phyloP scores from a whole-genome alignment of 176 grass and related monocot species.

The Oryza brachyantha region DNA sequence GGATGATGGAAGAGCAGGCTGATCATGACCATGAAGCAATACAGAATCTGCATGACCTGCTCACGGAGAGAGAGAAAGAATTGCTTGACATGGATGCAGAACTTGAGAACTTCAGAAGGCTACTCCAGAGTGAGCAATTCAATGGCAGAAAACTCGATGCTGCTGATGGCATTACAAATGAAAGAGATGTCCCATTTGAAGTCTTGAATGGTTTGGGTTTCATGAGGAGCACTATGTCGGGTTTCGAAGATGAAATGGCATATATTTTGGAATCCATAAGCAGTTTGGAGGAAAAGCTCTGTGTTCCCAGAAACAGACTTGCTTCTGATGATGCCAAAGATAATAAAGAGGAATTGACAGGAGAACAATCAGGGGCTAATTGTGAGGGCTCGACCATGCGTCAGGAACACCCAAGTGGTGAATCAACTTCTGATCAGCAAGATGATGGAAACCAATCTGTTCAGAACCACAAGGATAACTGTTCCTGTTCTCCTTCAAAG shows the following conservation, averaged over 20 bases:
- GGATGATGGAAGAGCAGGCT: slow-evolving; percentile 96
- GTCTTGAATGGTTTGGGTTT: neutral
- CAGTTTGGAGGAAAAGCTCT: slow-evolving; percentile 52
- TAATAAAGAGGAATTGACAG: neutral
- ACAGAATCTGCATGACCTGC: slow-evolving; percentile 71
- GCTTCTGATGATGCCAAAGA: slow-evolving; percentile 23
- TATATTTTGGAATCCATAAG: slow-evolving; percentile 52
- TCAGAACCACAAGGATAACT: slow-evolving; percentile 17
- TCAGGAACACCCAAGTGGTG: neutral
- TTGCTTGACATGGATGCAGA: slow-evolving; percentile 71
- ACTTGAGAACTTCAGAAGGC: slow-evolving; percentile 33
- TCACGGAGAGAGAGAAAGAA: slow-evolving; percentile 93
- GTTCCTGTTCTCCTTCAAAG: slow-evolving; percentile 11
- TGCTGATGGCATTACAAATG: neutral
- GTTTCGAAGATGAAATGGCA: slow-evolving; percentile 52
- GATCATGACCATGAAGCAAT: slow-evolving; percentile 84
- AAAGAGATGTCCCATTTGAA: neutral
- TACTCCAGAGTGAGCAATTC: slow-evolving; percentile 14
- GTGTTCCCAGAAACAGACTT: slow-evolving; percentile 32
- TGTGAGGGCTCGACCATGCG: no score
- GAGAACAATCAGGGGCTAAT: slow-evolving; percentile 25
- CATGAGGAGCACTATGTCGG: slow-evolving; percentile 37
- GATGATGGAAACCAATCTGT: neutral
- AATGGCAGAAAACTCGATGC: neutral
- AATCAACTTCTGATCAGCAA: slow-evolving; percentile 22